Percentiles rank a stretch among this genome's conserved stretches.
These are phyloP conservation scores for Hymenoscyphus scutula DNA, from an alignment of 2,329 filamentous ascomycete species.

Conservation along the genomic window DNA sequence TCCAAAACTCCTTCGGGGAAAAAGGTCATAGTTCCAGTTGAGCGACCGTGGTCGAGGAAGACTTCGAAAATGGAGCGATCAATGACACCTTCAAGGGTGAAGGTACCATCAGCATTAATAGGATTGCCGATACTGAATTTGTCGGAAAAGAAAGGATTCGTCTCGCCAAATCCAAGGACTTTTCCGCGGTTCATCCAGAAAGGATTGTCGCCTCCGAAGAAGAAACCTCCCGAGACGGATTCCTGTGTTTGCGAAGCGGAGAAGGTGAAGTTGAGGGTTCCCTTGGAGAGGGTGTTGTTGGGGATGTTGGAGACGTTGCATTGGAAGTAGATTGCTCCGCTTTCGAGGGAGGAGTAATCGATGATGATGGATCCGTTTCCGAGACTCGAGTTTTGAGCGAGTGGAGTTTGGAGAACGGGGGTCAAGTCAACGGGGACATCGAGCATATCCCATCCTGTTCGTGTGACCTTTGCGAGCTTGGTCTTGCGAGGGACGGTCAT, in stretches of 20 bases:
- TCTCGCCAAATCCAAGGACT: conserved; percentile 44
- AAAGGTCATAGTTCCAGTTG: conserved; percentile 49
- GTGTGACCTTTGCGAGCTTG: conserved; percentile 50
- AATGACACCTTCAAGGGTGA: conserved; percentile 46
- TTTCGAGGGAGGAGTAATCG: conserved; percentile 49
- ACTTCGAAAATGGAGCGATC: conserved; percentile 55
- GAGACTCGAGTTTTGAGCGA: conserved; percentile 45
- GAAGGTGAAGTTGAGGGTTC: conserved; percentile 52
- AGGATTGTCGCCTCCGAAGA: conserved; percentile 46
- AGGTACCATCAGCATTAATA: conserved; percentile 26
- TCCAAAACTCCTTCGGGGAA: conserved; percentile 44
- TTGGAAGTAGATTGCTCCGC: conserved; percentile 54
- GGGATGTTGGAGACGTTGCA: conserved; percentile 48
- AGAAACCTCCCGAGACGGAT: conserved; percentile 48
- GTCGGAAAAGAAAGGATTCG: conserved; percentile 55
- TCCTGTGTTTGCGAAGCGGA: conserved; percentile 49
- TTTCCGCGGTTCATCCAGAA: conserved; percentile 52
- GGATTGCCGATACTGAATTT: conserved; percentile 42
- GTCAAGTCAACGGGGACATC: conserved; percentile 48
- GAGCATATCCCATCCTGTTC: conserved; percentile 51
- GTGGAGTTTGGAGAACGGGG: conserved; percentile 45
- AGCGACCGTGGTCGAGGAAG: conserved; percentile 51
- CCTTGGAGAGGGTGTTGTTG: conserved; percentile 19
- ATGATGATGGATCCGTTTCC: conserved; percentile 48
- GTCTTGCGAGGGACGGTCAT: conserved; percentile 54